phyloP scores from a whole-genome alignment of 2,329 filamentous ascomycete species.

The Nothophaeocryptopus gaeumannii region DNA sequence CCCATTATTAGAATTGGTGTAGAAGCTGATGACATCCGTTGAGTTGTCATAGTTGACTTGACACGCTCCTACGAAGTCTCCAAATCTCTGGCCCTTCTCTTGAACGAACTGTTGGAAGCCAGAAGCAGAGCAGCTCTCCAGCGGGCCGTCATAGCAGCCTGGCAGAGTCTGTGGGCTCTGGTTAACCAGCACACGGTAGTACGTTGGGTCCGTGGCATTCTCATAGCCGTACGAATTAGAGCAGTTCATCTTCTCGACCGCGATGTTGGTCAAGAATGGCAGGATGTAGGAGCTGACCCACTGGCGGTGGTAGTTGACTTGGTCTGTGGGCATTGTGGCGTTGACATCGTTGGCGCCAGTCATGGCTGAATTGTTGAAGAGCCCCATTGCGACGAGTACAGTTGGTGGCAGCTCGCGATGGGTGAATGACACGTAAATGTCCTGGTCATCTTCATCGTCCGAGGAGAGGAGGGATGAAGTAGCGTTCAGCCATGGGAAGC shows the following conservation, averaged over 20 bases:
- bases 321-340: slow-evolving; percentile 61
- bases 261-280: slow-evolving; percentile 65
- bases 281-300: slow-evolving; percentile 64
- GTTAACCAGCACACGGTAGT: slow-evolving; percentile 53
- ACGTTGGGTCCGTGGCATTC: slow-evolving; percentile 40
- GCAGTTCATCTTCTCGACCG: slow-evolving; percentile 64
- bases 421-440: slow-evolving; percentile 66
- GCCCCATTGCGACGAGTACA: slow-evolving; percentile 63
- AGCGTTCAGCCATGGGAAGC: slow-evolving; percentile 65
- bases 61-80: slow-evolving; percentile 44
- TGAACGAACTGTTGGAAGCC: slow-evolving; percentile 45
- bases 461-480: slow-evolving; percentile 53
- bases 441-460: slow-evolving; percentile 45
- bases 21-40: slow-evolving; percentile 38
- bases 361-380: slow-evolving; percentile 66
- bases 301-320: slow-evolving; percentile 61
- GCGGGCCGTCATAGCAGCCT: slow-evolving; percentile 50
- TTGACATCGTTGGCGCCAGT: slow-evolving; percentile 55
- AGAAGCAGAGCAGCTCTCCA: slow-evolving; percentile 48
- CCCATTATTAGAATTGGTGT: slow-evolving; percentile 22
- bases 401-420: slow-evolving; percentile 67
- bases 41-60: slow-evolving; percentile 44
- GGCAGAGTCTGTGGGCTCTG: slow-evolving; percentile 49
- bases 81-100: slow-evolving; percentile 43
- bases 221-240: slow-evolving; percentile 54